phyloP scores from a whole-genome alignment of 495 filamentous ascomycete genomes.

The Aspergillus taichungensis region DNA sequence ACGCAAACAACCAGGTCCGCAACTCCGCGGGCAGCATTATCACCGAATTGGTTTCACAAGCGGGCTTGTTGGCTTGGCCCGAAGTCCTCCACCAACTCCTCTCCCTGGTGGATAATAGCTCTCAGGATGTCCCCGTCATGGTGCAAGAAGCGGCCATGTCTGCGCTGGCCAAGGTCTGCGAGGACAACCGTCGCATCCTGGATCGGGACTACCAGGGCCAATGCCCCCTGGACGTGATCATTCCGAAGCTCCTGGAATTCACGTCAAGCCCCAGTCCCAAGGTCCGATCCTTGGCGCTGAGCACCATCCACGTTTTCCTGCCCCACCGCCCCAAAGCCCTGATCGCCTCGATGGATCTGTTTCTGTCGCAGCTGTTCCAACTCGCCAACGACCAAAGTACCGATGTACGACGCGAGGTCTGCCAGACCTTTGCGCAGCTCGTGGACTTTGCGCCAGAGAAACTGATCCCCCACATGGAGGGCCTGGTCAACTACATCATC shows the following conservation, averaged over 20 bases:
- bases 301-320: constrained; percentile 84
- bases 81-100: constrained; percentile 78
- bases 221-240: constrained; percentile 76
- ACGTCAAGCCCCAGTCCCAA: constrained; percentile 63
- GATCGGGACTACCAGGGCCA: constrained; percentile 81
- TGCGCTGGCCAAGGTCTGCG: constrained; percentile 88
- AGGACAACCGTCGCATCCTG: constrained; percentile 83
- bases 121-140: constrained; percentile 53
- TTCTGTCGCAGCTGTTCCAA: constrained; percentile 73
- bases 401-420: constrained; percentile 84
- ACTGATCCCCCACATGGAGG: constrained; percentile 78
- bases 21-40: constrained; percentile 87
- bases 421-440: constrained; percentile 83
- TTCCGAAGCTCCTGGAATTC: constrained; percentile 85
- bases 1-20: constrained; percentile 73
- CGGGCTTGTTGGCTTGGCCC: constrained; percentile 84
- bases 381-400: constrained; percentile 64
- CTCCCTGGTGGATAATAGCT: constrained; percentile 61
- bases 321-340: constrained; percentile 70
- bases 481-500: constrained; percentile 88
- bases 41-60: constrained; percentile 82
- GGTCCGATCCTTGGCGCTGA: constrained; percentile 69
- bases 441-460: constrained; percentile 87
- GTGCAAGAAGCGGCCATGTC: constrained; percentile 91
- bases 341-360: constrained; percentile 63